These are phyloP conservation scores for Pulveroboletus sp. DNA, from an alignment of 768 basidiomycete genomes.

Conservation along the genomic window DNA sequence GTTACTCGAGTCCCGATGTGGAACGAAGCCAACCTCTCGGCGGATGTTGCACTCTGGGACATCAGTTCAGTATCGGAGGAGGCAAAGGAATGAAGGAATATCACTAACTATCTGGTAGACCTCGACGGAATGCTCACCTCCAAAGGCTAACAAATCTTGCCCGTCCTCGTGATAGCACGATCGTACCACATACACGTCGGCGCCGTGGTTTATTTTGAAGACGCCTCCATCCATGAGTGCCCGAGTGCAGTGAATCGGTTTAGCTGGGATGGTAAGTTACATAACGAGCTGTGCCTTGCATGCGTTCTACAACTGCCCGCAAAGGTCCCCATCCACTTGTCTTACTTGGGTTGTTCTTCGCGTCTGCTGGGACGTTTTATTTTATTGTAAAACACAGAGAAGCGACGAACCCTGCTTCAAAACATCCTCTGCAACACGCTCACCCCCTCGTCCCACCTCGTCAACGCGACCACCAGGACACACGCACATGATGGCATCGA, in stretches of 20 bases:
- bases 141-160: constrained; percentile 65
- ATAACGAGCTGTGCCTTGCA: background rate
- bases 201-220: constrained; percentile 53
- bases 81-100: constrained; percentile 1
- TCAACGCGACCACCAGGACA: constrained; percentile 30
- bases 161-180: constrained; percentile 61
- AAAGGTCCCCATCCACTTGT: constrained; percentile 59
- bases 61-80: constrained; percentile 4
- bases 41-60: constrained; percentile 39
- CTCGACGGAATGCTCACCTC: constrained; percentile 68
- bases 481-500: constrained; percentile 16
- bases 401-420: constrained; percentile 53
- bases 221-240: constrained; percentile 41
- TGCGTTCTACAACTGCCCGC: constrained; percentile 18
- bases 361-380: constrained; percentile 57
- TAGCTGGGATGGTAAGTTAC: too few species aligned
- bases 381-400: constrained; percentile 53
- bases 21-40: constrained; percentile 59
- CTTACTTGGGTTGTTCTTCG: constrained; percentile 50
- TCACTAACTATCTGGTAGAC: constrained; percentile 57
- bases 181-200: constrained; percentile 57
- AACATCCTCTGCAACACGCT: constrained; percentile 55
- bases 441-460: constrained; percentile 63
- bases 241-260: background rate
- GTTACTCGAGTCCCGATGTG: constrained; percentile 68